Evolutionary conservation across 2,329 filamentous ascomycete genomes (phyloP).

Genomic region (Fusarium equiseti): DNA sequence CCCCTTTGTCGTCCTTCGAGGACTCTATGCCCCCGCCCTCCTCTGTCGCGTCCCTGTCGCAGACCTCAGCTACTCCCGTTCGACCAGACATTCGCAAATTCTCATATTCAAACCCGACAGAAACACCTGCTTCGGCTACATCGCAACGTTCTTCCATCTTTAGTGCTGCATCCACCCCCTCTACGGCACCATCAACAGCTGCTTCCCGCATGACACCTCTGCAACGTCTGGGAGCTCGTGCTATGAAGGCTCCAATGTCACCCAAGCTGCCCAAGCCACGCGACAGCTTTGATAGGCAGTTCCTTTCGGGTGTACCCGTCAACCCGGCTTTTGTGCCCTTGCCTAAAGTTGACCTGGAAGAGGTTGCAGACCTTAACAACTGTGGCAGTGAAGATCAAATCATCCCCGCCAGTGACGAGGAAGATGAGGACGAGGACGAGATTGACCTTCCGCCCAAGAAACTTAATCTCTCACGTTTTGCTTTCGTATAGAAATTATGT

Average conservation of each 20-base stretch:
- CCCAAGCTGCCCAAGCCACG: constrained; percentile 49
- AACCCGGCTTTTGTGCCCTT: constrained; percentile 68
- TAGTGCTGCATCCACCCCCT: constrained; percentile 53
- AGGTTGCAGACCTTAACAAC: constrained; percentile 65
- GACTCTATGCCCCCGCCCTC: constrained; percentile 49
- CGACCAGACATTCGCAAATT: constrained; percentile 52
- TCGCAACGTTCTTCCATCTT: constrained; percentile 54
- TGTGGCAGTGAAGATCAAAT: constrained; percentile 70
- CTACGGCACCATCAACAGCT: constrained; percentile 59
- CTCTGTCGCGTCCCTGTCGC: constrained; percentile 34
- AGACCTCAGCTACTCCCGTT: constrained; percentile 48
- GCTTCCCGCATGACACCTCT: constrained; percentile 63
- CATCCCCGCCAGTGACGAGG: constrained; percentile 64
- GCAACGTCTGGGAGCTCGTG: constrained; percentile 64
- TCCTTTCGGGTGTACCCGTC: constrained; percentile 55
- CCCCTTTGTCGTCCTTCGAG: constrained; percentile 42
- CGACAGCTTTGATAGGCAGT: constrained; percentile 41
- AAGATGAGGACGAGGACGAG: constrained; percentile 55
- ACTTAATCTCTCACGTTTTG: constrained; percentile 63
- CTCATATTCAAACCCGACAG: constrained; percentile 47
- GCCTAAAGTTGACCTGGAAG: constrained; percentile 65
- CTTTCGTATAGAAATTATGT: constrained; percentile 50
- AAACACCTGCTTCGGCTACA: constrained; percentile 53
- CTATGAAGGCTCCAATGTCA: constrained; percentile 49
- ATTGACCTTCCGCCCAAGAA: constrained; percentile 50